phyloP scores from a whole-genome alignment of 108 stramenopile genomes.

The Heterococcus sp. region DNA sequence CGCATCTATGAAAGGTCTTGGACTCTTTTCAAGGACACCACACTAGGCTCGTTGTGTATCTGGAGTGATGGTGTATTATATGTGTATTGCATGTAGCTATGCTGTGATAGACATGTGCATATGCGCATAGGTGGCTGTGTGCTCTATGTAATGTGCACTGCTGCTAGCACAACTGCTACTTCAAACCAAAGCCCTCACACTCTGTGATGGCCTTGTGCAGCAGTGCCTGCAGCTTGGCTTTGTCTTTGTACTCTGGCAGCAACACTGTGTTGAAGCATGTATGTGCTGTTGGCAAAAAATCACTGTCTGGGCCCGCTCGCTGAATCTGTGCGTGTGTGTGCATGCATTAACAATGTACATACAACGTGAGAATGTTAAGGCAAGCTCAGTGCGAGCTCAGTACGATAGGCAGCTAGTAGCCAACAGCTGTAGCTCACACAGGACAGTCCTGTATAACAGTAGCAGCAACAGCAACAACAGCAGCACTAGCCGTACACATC shows the following conservation, averaged over 20 bases:
- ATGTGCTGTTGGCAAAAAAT: slow-evolving; percentile 77
- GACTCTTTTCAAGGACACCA: too few species aligned
- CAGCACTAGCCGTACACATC: background rate
- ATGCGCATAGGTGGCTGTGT: too few species aligned
- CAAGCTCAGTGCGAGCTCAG: background rate
- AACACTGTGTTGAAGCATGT: slow-evolving; percentile 88
- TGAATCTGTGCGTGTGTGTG: slow-evolving; percentile 61
- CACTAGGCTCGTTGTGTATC: too few species aligned
- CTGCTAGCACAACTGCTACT: slow-evolving; percentile 12
- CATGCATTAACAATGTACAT: background rate
- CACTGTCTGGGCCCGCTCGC: slow-evolving; percentile 79
- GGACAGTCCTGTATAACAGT: background rate
- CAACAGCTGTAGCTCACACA: background rate
- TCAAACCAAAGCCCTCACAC: slow-evolving; percentile 57
- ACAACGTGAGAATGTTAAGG: background rate
- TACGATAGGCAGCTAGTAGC: background rate
- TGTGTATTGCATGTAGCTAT: too few species aligned
- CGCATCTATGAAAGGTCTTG: too few species aligned
- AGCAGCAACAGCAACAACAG: background rate
- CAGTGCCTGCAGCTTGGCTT: slow-evolving; percentile 45
- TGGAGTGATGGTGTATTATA: too few species aligned
- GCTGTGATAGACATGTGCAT: too few species aligned
- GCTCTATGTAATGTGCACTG: too few species aligned
- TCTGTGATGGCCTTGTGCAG: slow-evolving; percentile 47
- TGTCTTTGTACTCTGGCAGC: slow-evolving; percentile 57